Percentiles rank a stretch among this genome's conserved stretches.
Evolutionary conservation across 129 eudicot genomes (phyloP).

Genomic region (Tagetes patula): DNA sequence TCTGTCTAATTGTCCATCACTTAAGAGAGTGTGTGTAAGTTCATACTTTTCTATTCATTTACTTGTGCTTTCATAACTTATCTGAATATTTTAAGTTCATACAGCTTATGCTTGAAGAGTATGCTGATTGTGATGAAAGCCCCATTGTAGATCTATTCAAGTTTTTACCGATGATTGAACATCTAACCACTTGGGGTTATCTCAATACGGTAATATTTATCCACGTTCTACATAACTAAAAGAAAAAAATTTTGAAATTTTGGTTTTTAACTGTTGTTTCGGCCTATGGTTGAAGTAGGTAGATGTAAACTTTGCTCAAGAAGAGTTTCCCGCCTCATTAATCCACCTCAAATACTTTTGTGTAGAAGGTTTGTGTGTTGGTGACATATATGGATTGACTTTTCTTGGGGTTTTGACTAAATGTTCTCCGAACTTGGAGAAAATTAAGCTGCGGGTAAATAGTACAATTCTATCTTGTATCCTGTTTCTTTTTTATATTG

Average conservation of each 20-base stretch:
- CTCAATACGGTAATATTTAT: background rate
- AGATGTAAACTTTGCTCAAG: background rate
- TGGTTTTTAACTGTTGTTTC: too few species aligned
- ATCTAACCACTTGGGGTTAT: background rate
- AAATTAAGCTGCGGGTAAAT: background rate
- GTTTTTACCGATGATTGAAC: slow-evolving; percentile 18
- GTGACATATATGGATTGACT: background rate
- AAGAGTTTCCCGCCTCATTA: background rate
- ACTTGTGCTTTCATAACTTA: background rate
- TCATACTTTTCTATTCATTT: background rate
- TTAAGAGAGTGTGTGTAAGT: slow-evolving; percentile 8
- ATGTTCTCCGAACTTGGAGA: background rate
- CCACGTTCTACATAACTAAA: background rate
- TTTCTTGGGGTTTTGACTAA: background rate
- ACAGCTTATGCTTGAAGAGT: background rate
- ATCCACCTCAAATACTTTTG: slow-evolving; percentile 2
- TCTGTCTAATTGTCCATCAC: background rate
- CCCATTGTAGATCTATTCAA: background rate
- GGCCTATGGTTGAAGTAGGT: too few species aligned
- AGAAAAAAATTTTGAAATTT: background rate
- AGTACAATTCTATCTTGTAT: background rate
- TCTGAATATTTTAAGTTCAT: background rate
- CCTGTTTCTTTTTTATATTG: background rate
- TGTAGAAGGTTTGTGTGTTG: background rate
- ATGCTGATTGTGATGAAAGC: too few species aligned